Evolutionary conservation across 176 grass and related monocot species (phyloP), one percentile per base, ranked within the genome.

Genomic region (Leersia perrieri): DNA sequence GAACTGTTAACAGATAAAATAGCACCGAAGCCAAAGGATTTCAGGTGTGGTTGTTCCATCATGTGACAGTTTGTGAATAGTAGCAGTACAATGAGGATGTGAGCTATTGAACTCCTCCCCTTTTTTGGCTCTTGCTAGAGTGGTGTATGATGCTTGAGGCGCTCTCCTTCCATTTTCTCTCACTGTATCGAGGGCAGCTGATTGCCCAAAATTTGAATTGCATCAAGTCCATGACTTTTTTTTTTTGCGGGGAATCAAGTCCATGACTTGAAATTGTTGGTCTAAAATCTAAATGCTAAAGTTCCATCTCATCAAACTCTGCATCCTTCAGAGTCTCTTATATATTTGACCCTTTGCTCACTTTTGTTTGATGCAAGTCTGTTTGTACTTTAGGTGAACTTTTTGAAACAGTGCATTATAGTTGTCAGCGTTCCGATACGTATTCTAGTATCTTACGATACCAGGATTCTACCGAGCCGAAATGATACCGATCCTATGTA

Each of bases 1-100:
- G 25, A 84, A 34, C 49, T 86, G 16, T 9, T 53, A 35, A 55
- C 83, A 92, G 90, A 86, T 58, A 92, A 85, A 80, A 86, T 79
- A 66, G 62, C 69, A 70, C 49, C 69, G 62, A 82, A 88, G 55
- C 63, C 73, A 30, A 88, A 92, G 65, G 79, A 86, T 73, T 70
- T 75, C 79, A 83, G 76, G 67, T 92, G 90, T 25, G 79, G 90
- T 47, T 92, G 90, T 74, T 41, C 76, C 81, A 88, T 92, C 78
- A 86, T 88, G 83, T 92, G 70, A 88, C 58, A 66, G 30, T 29
- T 68, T 82, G 76, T 83, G 63, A 81, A 70, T 76, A 71, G 78
- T 51, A 79, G 78, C 73, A 74, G 35, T 68, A 66, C 39, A 64
- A 39, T 62, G 63, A 83, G 53, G 79, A 80, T 81, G 82, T 74